Conservation (phyloP, 495 filamentous ascomycete species). For the Lophium mytilinum region DNA sequence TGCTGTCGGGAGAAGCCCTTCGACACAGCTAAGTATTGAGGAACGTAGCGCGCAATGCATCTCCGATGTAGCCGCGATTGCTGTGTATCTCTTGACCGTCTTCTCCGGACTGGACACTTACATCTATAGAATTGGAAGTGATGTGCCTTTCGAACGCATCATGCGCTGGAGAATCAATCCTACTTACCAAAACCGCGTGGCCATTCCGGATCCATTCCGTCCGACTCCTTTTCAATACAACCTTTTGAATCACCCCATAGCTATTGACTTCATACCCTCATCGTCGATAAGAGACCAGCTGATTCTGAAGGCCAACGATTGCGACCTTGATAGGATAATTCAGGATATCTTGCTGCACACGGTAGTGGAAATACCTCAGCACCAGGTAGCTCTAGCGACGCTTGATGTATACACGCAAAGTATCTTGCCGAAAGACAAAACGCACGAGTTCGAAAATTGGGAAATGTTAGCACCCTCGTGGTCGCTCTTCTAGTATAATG, state of each 20-base stretch:
- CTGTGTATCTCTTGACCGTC: neutral
- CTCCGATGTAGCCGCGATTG: neutral
- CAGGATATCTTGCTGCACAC: neutral
- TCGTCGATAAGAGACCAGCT: neutral
- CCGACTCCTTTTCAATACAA: neutral
- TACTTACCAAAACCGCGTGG: neutral
- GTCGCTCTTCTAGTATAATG: neutral
- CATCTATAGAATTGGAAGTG: neutral
- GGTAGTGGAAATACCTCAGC: neutral
- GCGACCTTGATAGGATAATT: neutral
- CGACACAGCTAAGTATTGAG: too few species aligned
- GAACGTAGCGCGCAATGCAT: neutral
- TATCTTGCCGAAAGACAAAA: neutral
- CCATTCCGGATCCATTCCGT: neutral
- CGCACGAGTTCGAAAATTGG: neutral
- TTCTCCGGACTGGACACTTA: neutral
- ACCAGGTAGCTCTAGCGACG: neutral
- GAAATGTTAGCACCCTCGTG: neutral
- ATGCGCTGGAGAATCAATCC: neutral
- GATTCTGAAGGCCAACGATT: neutral
- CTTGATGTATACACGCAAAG: neutral
- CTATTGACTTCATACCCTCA: neutral
- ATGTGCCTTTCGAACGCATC: neutral
- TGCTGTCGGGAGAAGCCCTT: neutral
- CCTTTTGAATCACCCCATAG: neutral